Conservation (phyloP, 139 green algal genomes). For the Micractinium sp. region DNA sequence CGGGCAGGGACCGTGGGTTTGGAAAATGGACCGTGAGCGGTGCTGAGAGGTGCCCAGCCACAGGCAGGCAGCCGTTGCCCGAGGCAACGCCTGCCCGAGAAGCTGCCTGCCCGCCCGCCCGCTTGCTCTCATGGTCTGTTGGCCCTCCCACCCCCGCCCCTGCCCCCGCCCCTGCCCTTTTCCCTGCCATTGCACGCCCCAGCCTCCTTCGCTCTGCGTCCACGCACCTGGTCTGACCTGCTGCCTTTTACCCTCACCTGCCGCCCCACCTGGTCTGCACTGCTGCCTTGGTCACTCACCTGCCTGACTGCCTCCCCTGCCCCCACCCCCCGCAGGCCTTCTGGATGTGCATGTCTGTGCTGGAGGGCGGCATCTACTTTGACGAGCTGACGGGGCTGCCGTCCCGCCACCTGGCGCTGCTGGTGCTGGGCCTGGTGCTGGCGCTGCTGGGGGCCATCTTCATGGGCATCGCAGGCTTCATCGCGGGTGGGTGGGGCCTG, state of each 20-base stretch:
- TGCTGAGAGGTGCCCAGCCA: too few species aligned
- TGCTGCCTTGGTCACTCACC: too few species aligned
- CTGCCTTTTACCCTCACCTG: too few species aligned
- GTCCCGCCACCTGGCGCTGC: constrained; percentile 12
- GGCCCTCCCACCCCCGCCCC: too few species aligned
- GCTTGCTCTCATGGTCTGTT: too few species aligned
- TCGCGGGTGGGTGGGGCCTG: constrained; percentile 6
- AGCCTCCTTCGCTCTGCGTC: background rate
- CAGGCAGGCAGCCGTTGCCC: too few species aligned
- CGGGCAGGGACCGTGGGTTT: background rate
- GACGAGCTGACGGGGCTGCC: constrained; percentile 51
- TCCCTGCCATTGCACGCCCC: background rate
- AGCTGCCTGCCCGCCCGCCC: too few species aligned
- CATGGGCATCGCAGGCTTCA: constrained; percentile 41
- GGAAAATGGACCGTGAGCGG: background rate
- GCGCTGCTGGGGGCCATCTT: constrained; percentile 45
- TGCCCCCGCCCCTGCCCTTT: too few species aligned
- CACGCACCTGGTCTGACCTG: too few species aligned
- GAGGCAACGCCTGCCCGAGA: too few species aligned
- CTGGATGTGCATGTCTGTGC: constrained; percentile 61
- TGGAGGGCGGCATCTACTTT: constrained; percentile 64
- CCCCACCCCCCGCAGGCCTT: constrained; percentile 49
- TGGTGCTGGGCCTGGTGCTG: constrained; percentile 40
- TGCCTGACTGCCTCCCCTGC: background rate
- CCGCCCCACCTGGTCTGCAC: too few species aligned